A percentile compares a stretch with the other conserved stretches of the same genome.
Conservation (phyloP, 345 rosid genomes). For the Hevea brasiliensis region DNA sequence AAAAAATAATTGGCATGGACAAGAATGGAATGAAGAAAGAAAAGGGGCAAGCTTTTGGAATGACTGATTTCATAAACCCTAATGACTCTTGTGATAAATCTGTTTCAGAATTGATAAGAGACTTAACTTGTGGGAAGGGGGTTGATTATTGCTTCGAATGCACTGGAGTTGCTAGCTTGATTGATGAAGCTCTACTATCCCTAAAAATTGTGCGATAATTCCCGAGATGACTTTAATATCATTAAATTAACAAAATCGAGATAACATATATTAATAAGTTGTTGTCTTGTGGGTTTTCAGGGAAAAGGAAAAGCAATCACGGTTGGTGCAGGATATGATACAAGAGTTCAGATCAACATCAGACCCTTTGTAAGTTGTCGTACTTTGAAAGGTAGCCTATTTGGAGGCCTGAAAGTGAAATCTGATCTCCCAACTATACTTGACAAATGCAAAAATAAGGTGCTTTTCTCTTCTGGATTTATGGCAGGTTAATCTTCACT, state of each 20-base stretch:
- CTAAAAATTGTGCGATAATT: constrained; percentile 58
- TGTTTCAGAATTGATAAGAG: constrained; percentile 33
- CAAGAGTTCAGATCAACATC: constrained; percentile 23
- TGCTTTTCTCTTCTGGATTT: too few species aligned
- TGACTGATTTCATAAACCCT: constrained; percentile 63
- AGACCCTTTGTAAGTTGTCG: constrained; percentile 37
- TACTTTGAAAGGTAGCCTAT: constrained; percentile 49
- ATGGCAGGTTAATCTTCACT: too few species aligned
- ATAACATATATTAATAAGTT: too few species aligned
- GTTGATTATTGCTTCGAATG: constrained; percentile 66
- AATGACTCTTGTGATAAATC: constrained; percentile 34
- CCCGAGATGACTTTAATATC: too few species aligned
- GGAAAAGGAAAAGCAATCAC: constrained; percentile 52
- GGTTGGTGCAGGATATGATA: constrained; percentile 33
- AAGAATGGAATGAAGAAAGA: constrained; percentile 36
- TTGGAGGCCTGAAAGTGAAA: constrained; percentile 63
- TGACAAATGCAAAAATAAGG: constrained; percentile 49
- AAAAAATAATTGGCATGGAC: constrained; percentile 57
- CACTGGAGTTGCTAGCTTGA: constrained; percentile 38
- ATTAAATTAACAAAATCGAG: too few species aligned
- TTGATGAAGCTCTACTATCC: constrained; percentile 44
- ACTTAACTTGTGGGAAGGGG: constrained; percentile 43
- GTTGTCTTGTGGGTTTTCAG: constrained; percentile 2
- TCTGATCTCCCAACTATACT: constrained; percentile 47
- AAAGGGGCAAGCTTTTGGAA: constrained; percentile 44